Percentiles rank a stretch among this genome's conserved stretches.
phyloP scores from a whole-genome alignment of 2,329 filamentous ascomycete species.

The Incumbomyces delicatus region DNA sequence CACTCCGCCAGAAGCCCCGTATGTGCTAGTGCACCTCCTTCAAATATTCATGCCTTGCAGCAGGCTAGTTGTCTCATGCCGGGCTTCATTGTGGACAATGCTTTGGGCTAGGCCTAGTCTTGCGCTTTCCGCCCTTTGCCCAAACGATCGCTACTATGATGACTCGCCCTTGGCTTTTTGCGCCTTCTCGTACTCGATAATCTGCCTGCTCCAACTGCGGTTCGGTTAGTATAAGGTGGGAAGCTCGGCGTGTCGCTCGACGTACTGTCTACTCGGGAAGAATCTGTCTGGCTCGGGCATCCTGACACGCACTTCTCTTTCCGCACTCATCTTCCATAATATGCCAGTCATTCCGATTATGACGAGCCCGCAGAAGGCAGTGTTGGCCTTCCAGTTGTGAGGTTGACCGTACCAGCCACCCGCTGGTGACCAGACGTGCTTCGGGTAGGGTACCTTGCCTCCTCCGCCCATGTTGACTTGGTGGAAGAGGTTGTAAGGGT shows the following conservation, averaged over 20 bases:
- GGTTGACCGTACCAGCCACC: constrained; percentile 98
- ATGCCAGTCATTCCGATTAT: constrained; percentile 59
- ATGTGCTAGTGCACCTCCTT: no score
- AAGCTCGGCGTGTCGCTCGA: constrained; percentile 23
- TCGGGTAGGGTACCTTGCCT: constrained; percentile 64
- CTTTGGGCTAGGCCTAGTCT: no score
- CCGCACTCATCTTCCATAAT: constrained; percentile 63
- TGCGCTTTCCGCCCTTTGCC: no score
- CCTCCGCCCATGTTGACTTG: constrained; percentile 56
- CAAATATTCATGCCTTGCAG: no score
- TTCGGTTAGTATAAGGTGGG: constrained; percentile 20
- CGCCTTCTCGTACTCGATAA: constrained; percentile 57
- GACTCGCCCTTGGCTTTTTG: constrained; percentile 24
- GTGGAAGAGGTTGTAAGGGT: background rate
- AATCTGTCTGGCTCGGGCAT: constrained; percentile 70
- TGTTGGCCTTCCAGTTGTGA: constrained; percentile 91
- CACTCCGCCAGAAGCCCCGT: no score
- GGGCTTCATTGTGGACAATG: no score
- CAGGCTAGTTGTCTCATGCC: no score
- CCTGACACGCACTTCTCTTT: constrained; percentile 60
- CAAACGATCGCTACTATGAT: background rate
- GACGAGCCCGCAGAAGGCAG: constrained; percentile 60
- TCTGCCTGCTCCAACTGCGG: constrained; percentile 60
- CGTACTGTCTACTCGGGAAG: constrained; percentile 76
- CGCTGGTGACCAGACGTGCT: constrained; percentile 97